These are phyloP conservation scores for Rhizophagus clarus DNA, from an alignment of 192 early-diverging fungal genomes.

Conservation along the genomic window DNA sequence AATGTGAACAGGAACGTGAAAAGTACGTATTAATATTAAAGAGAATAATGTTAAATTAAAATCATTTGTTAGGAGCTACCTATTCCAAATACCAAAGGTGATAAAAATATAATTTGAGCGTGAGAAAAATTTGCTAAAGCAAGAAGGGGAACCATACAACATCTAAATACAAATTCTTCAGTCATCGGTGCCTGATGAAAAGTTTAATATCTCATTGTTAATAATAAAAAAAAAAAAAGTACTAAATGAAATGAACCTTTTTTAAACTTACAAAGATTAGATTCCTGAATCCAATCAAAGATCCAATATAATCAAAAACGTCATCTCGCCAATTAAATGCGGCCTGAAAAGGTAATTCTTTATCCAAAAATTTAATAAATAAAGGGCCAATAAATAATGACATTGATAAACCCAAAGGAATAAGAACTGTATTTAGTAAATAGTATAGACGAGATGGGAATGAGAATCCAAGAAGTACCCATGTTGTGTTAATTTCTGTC, in stretches of 20 bases:
- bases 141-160: constrained; percentile 63
- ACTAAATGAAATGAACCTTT: neutral
- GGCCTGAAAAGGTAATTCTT: constrained; percentile 47
- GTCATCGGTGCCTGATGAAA: constrained; percentile 61
- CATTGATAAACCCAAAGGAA: constrained; percentile 47
- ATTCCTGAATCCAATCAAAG: constrained; percentile 44
- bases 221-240: neutral
- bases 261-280: constrained; percentile 47
- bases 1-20: neutral
- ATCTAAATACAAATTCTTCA: constrained; percentile 78
- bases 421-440: constrained; percentile 26
- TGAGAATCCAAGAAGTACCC: constrained; percentile 40
- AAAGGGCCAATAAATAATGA: constrained; percentile 64
- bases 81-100: constrained; percentile 75
- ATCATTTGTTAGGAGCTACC: constrained; percentile 44
- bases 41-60: neutral
- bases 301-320: constrained; percentile 32
- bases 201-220: neutral
- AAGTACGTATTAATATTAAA: neutral
- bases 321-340: constrained; percentile 35
- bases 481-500: constrained; percentile 19
- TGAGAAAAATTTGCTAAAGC: constrained; percentile 42
- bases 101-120: constrained; percentile 48
- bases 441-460: constrained; percentile 31
- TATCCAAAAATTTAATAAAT: constrained; percentile 41